Evolutionary conservation across 768 basidiomycete genomes (phyloP).

Genomic region (Candolleomyces eurysporus): DNA sequence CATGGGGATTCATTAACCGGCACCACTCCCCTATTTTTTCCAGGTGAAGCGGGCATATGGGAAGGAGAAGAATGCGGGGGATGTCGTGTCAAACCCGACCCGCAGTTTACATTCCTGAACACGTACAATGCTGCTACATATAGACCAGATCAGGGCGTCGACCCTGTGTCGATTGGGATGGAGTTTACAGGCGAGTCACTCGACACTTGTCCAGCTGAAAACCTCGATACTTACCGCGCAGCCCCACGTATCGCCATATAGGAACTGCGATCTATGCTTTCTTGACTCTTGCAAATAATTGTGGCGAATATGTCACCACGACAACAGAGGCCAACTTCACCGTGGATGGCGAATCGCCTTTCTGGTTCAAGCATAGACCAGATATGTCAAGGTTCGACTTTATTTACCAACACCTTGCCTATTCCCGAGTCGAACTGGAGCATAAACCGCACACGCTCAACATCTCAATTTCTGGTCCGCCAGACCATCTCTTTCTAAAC

Average conservation of each 20-base stretch:
- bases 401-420: slow-evolving; percentile 19
- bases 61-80: slow-evolving; percentile 18
- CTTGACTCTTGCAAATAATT: slow-evolving; percentile 34
- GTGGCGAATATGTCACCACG: slow-evolving; percentile 17
- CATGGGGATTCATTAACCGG: slow-evolving; percentile 29
- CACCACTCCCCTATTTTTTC: slow-evolving; percentile 22
- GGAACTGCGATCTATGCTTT: slow-evolving; percentile 38
- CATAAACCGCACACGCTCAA: slow-evolving; percentile 6
- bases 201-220: slow-evolving; percentile 1
- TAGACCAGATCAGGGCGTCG: not conserved
- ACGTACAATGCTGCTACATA: slow-evolving; percentile 34
- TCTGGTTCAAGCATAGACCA: slow-evolving; percentile 17
- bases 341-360: slow-evolving; percentile 15
- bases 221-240: not conserved
- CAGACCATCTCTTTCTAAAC: slow-evolving; percentile 8
- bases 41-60: slow-evolving; percentile 21
- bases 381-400: slow-evolving; percentile 7
- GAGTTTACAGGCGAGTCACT: slow-evolving; percentile 19
- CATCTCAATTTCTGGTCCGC: slow-evolving; percentile 1
- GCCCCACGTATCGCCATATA: slow-evolving; percentile 8
- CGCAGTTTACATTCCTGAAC: slow-evolving; percentile 15
- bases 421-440: slow-evolving; percentile 11
- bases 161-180: slow-evolving; percentile 14
- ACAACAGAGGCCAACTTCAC: slow-evolving; percentile 22
- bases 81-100: slow-evolving; percentile 23